Conservation (phyloP, 352 stramenopile species). For the Phytophthora pisi region DNA sequence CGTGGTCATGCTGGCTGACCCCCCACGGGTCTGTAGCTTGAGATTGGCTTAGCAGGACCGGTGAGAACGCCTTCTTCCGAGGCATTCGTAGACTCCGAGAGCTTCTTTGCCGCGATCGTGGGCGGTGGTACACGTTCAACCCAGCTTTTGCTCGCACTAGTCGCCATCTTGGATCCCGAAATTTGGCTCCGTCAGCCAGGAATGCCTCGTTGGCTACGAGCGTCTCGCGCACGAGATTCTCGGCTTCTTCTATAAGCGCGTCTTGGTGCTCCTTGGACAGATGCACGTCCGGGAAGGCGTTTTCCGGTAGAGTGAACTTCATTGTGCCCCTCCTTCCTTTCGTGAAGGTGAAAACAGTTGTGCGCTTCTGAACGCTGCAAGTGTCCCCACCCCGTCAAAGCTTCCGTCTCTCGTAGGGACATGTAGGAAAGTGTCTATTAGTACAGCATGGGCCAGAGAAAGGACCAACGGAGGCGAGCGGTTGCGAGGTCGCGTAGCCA, state of each 20-base stretch:
- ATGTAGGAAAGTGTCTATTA: too few species aligned
- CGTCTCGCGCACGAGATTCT: conserved; percentile 48
- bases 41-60: conserved; percentile 1
- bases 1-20: background rate
- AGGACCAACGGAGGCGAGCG: too few species aligned
- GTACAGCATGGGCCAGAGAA: too few species aligned
- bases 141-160: conserved; percentile 38
- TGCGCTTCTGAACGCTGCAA: background rate
- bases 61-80: background rate
- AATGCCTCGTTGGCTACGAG: conserved; percentile 42
- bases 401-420: background rate
- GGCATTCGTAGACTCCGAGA: background rate
- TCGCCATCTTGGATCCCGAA: conserved; percentile 41
- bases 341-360: conserved; percentile 7
- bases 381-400: background rate
- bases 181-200: conserved; percentile 23
- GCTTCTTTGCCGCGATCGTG: background rate
- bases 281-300: conserved; percentile 40
- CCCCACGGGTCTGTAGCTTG: background rate
- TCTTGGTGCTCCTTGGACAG: conserved; percentile 36
- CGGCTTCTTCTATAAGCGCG: conserved; percentile 40
- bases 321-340: conserved; percentile 13
- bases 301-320: conserved; percentile 49
- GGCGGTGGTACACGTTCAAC: conserved; percentile 26
- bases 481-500: too few species aligned